Base-by-base conservation (phyloP, 352 stramenopile species). In the Thalassiosira oceanica region DNA sequence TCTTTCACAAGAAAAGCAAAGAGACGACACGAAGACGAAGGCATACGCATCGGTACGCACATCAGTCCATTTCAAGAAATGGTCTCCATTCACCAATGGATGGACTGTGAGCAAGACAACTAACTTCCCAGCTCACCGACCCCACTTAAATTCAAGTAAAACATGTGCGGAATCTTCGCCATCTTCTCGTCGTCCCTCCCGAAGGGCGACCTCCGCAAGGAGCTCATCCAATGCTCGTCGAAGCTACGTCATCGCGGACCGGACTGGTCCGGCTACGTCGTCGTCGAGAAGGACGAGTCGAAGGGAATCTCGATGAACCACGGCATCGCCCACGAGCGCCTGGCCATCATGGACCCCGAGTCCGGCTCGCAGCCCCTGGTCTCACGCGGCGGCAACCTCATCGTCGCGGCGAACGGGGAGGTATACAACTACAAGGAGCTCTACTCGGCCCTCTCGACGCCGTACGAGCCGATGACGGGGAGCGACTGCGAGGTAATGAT, bases 361-460 rank as follows among this genome's bases (percentile, higher is more conserved):
- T 97, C 90, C 26, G 86, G 86, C 23, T 81, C 73, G 11, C 87
- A 93, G 54, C 87, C 85, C 20, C 63, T 93, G 1, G 79, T 91
- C 15, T 85, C 74, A 10, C 27, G 18, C 3, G 94, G 97, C 71
- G 75, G 85, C 5, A 88, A 85, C 41, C 89, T 99, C 60, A 97
- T 97, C 67, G 91, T 98, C 2, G 93, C 95, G 3, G 96, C 96
- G 31, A 99, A 99, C 82, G 96, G 96, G 43, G 96, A 99, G 85
- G 97, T 99, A 61, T 99, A 99, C 93, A 99, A 99, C 86, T 98
- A 98, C 89, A 95, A 96, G 76, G 91, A 98, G 74, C 78, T 99
- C 5, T 96, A 95, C 33, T 64, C 79, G 2, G 36, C 73, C n/a
- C 77, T 98, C 5, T 58, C 74, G 28, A 89, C 43, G 13, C 62